Evolutionary conservation across 2,329 filamentous ascomycete species (phyloP), one percentile per base, ranked within the genome.

Genomic region (Apiospora malaysiana): DNA sequence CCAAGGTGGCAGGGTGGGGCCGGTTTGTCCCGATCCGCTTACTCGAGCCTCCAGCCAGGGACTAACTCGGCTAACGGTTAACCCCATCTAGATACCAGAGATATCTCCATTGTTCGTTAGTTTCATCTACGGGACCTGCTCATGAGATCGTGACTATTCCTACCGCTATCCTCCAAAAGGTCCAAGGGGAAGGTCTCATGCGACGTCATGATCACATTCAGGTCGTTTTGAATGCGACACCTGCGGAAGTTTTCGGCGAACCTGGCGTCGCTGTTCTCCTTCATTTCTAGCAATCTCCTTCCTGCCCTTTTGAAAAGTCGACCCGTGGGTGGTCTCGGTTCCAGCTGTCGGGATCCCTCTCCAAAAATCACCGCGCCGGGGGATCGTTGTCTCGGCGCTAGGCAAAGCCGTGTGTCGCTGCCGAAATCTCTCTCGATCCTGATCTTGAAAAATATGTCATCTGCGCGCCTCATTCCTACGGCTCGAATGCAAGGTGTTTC

Each of bases 11-110:
- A 45, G 42, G 42, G 42, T 63, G 56, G 56, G 56, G 56, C 56
- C 56, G 56, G 56, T 63, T 63, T 63, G 56, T n/a, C 56, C 56
- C 56, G 56, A 63, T 8, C 32, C 45, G 45, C 45, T 47, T 47
- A 47, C 45, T 40, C 56, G 21, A 63, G 32, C 56, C 14, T 8
- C 32, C 40, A 42, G 40, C 40, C 27, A 59, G 51, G 12, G 21
- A 59, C 9, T 45, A 12, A 32, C 27, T 63, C 56, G 27, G 32
- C 56, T 63, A 63, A 63, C 56, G 56, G 56, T 18, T 40, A n/a
- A 23, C 27, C 56, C 32, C 37, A 59, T 59, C 51, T 37, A 37
- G 51, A 59, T 59, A 21, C 14, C 51, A 56, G 25, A 59, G 8
- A 32, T 9, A 14, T 42, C 42, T 16, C 4, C 14, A 16, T 2